Conservation (phyloP, 2,329 filamentous ascomycete genomes). For the Exophiala viscosa region DNA sequence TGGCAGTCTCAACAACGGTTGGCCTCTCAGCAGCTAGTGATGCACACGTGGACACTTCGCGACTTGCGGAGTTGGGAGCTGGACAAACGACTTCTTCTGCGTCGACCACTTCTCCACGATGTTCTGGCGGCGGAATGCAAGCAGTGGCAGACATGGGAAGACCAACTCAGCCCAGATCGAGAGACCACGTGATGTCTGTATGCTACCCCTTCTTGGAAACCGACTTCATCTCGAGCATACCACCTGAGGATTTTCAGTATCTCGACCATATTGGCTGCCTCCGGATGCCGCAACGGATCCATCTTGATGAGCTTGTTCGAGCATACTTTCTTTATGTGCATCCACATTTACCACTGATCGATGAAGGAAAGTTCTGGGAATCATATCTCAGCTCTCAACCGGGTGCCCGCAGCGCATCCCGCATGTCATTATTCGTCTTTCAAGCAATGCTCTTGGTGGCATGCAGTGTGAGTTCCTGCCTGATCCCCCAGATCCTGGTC, state of each 20-base stretch:
- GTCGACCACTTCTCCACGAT: too few relatives aligned
- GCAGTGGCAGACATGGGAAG: too few relatives aligned
- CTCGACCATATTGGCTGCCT: slow-evolving; percentile 1
- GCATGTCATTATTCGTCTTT: slow-evolving; percentile 33
- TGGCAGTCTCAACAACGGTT: too few relatives aligned
- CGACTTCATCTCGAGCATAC: background rate
- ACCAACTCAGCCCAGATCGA: too few relatives aligned
- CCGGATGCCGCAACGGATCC: background rate
- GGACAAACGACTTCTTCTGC: too few relatives aligned
- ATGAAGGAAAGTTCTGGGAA: slow-evolving; percentile 19
- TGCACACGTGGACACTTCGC: too few relatives aligned
- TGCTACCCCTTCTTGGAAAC: slow-evolving; percentile 3
- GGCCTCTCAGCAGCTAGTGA: too few relatives aligned
- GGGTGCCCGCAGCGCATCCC: background rate
- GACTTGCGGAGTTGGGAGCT: too few relatives aligned
- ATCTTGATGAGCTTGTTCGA: background rate
- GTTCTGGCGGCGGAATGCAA: too few relatives aligned
- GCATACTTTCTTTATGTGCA: slow-evolving; percentile 34
- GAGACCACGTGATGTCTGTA: too few relatives aligned
- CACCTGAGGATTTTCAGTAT: slow-evolving; percentile 3
- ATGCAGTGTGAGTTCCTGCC: slow-evolving; percentile 1
- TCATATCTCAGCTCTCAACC: background rate
- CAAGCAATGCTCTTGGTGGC: slow-evolving; percentile 27
- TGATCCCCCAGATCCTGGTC: background rate
- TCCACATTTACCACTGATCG: slow-evolving; percentile 31